These are phyloP conservation scores for Henckelia pumila DNA, from an alignment of 257 asterid species.

Conservation along the genomic window DNA sequence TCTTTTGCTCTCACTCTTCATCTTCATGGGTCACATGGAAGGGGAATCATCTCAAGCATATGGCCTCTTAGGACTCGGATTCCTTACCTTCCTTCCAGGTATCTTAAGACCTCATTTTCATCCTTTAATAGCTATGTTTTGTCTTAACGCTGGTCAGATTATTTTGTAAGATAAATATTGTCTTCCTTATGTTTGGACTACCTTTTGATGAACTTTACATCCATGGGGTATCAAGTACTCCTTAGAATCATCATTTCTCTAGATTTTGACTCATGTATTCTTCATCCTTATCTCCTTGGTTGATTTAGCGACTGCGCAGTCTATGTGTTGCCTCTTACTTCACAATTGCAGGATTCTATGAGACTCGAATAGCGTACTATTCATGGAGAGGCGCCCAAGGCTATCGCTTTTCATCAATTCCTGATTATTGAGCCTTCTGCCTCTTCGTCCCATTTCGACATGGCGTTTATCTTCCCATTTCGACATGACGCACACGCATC, in stretches of 20 bases:
- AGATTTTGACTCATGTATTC: too few relatives aligned
- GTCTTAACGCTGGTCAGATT: not conserved
- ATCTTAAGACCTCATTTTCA: slow-evolving; percentile 10
- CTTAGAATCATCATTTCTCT: not conserved
- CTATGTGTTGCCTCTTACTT: not conserved
- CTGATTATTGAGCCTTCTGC: slow-evolving; percentile 56
- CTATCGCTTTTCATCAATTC: slow-evolving; percentile 63
- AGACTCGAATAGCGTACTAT: slow-evolving; percentile 85
- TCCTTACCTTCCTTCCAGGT: slow-evolving; percentile 86
- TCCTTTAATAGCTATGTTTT: not conserved
- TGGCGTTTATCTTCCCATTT: not conserved
- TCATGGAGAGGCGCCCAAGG: slow-evolving; percentile 68
- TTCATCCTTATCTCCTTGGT: not conserved
- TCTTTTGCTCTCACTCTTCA: slow-evolving; percentile 66
- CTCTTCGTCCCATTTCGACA: not conserved
- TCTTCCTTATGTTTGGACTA: not conserved
- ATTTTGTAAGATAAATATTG: too few relatives aligned
- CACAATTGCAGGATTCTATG: slow-evolving; percentile 43
- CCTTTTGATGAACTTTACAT: not conserved
- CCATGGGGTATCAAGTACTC: not conserved
- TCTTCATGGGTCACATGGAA: slow-evolving; percentile 89
- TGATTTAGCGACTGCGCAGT: not conserved
- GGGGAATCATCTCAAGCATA: slow-evolving; percentile 83
- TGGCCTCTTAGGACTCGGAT: slow-evolving; percentile 80
- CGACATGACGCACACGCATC: too few relatives aligned